Base-by-base conservation (phyloP, 139 green algal species). In the Volvox reticuliferus region DNA sequence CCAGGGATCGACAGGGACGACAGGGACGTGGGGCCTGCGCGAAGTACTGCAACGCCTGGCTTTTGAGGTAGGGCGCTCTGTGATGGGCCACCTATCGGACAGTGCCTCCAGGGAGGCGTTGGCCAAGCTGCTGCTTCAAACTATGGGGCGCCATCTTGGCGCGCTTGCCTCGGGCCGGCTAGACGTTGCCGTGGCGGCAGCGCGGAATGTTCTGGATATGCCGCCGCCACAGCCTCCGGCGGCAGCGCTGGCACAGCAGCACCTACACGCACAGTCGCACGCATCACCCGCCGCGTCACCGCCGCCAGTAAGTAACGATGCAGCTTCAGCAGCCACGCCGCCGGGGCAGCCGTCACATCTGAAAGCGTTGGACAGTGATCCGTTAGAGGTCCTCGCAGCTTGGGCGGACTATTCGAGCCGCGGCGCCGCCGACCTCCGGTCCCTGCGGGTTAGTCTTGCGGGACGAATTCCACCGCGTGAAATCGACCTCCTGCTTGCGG, bases 121-220 rank as follows among this genome's bases (percentile, higher is more conserved):
- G 1, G 69, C 65, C 32, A 88, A 91, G 44, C 68, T 94, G 55
- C 82, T 92, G 79, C 68, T 94, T 36, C 82, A 92, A 19, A 80
- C 80, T 63, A 92, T 91, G 78, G 91, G 88, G 0, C 63, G 82
- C 0, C 88, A 94, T 71, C 33, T 94, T 19, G 92, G 92, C 1
- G 76, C 77, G 24, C 88, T 94, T 35, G 62, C 89, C 22, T 87
- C 77, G 1, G 88, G 88, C 63, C 79, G 81, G 18, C 69, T 93
- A 63, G 82, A 92, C 5, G 73, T 75, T 0, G 86, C 86, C 5
- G 35, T 90, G 20, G 50, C 86, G 20, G 50, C 71, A 9, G 86
- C 86, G 12, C 26, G 30, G 73, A 36, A 75, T 1, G 86, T 90
- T 14, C 86, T 90, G 12, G 55, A 63, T 21, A 63, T 68, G 85